Conservation (phyloP, 192 early-diverging fungal genomes). For the Paraglomus brasilianum region DNA sequence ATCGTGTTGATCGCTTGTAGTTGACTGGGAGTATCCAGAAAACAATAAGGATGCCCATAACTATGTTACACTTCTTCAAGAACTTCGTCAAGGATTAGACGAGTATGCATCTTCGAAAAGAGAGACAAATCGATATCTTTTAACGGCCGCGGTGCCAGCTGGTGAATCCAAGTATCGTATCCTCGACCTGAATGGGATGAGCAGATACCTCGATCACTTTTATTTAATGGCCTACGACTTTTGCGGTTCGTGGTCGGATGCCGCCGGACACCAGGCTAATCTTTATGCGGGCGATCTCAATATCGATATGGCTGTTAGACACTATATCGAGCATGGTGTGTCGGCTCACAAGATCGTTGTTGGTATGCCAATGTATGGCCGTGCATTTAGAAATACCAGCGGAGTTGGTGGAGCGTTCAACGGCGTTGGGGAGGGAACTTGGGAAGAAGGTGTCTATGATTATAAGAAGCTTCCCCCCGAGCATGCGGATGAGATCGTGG, state of each 20-base stretch:
- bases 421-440: conserved; percentile 77
- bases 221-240: conserved; percentile 94
- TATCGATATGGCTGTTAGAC: conserved; percentile 68
- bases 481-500: conserved; percentile 71
- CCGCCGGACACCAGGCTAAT: conserved; percentile 86
- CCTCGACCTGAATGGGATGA: conserved; percentile 59
- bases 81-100: conserved; percentile 71
- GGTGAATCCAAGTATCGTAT: conserved; percentile 62
- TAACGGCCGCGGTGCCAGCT: conserved; percentile 69
- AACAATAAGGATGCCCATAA: conserved; percentile 74
- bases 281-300: conserved; percentile 63
- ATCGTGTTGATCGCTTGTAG: background rate
- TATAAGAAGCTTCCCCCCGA: conserved; percentile 75
- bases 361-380: conserved; percentile 89
- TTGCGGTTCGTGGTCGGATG: conserved; percentile 60
- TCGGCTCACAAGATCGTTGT: conserved; percentile 83
- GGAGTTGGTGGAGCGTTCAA: conserved; percentile 61
- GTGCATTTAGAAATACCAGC: conserved; percentile 86
- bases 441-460: conserved; percentile 92
- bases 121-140: conserved; percentile 48
- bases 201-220: conserved; percentile 69
- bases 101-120: conserved; percentile 42
- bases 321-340: conserved; percentile 71
- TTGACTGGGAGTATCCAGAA: conserved; percentile 82
- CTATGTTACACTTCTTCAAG: conserved; percentile 72